A percentile compares a stretch with the other conserved stretches of the same genome.
Evolutionary conservation across 2,329 filamentous ascomycete genomes (phyloP).

Genomic region (Ophiostoma triangulosporum): DNA sequence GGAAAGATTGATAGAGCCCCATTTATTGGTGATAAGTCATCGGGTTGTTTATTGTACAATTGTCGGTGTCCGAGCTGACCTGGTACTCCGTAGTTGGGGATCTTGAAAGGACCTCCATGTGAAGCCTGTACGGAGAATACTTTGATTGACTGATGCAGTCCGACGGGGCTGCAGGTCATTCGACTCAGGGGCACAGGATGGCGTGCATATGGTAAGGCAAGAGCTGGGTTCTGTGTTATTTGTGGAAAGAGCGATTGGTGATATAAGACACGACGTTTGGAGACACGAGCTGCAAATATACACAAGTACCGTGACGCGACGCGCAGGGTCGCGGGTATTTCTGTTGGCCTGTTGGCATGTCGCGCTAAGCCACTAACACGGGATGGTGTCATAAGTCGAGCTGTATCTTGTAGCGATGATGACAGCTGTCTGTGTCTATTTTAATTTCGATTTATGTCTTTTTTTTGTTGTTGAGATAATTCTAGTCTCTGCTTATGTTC

Average conservation of each 20-base stretch:
- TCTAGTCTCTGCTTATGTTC: not conserved
- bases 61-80: not conserved
- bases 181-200: not conserved
- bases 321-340: too few species aligned
- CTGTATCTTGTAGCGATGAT: too few species aligned
- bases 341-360: too few species aligned
- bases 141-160: not conserved
- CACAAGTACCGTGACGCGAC: not conserved
- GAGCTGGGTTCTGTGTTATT: not conserved
- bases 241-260: not conserved
- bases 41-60: too few species aligned
- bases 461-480: too few species aligned
- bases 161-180: not conserved
- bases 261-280: not conserved
- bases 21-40: too few species aligned
- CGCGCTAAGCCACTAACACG: too few species aligned
- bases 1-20: not conserved
- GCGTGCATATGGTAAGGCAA: slow-evolving; percentile 2
- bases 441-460: too few species aligned
- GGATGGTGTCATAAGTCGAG: too few species aligned
- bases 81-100: not conserved
- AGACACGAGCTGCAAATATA: not conserved
- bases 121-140: not conserved
- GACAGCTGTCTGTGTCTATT: too few species aligned
- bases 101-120: too few species aligned